These are phyloP conservation scores for Yamadazyma paraphyllophila DNA, from an alignment of 805 yeast species.

Conservation along the genomic window DNA sequence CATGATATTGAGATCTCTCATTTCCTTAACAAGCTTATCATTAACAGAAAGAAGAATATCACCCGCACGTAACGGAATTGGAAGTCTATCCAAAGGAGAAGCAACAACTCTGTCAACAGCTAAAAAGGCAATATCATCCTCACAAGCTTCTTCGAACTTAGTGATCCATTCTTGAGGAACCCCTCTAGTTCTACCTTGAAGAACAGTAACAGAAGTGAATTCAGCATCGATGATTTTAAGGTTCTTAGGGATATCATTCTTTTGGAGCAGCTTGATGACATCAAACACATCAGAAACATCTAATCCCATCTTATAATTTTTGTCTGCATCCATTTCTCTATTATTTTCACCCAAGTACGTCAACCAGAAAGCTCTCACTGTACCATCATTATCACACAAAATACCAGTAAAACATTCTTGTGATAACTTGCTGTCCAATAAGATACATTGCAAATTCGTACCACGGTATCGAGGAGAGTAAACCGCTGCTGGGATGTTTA, in stretches of 20 bases:
- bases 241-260: slow-evolving; percentile 47
- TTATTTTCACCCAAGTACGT: slow-evolving; percentile 75
- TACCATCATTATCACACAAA: slow-evolving; percentile 72
- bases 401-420: slow-evolving; percentile 80
- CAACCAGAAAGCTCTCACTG: slow-evolving; percentile 81
- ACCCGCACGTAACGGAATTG: slow-evolving; percentile 51
- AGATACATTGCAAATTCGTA: slow-evolving; percentile 73
- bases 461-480: slow-evolving; percentile 81
- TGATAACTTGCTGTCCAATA: slow-evolving; percentile 69
- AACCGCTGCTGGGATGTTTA: slow-evolving; percentile 67
- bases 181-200: slow-evolving; percentile 81
- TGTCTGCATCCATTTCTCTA: slow-evolving; percentile 51
- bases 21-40: slow-evolving; percentile 59
- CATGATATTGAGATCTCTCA: slow-evolving; percentile 62
- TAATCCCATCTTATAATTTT: slow-evolving; percentile 68
- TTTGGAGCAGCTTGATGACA: slow-evolving; percentile 55
- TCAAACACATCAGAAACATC: slow-evolving; percentile 65
- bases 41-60: slow-evolving; percentile 76
- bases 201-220: slow-evolving; percentile 62
- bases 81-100: slow-evolving; percentile 27
- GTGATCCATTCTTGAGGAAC: slow-evolving; percentile 82
- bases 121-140: slow-evolving; percentile 70
- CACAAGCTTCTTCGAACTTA: slow-evolving; percentile 58
- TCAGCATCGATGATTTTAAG: slow-evolving; percentile 77
- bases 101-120: slow-evolving; percentile 67